Base-by-base conservation (phyloP, 2,329 filamentous ascomycete species). In the Ophiosphaerella narmari region DNA sequence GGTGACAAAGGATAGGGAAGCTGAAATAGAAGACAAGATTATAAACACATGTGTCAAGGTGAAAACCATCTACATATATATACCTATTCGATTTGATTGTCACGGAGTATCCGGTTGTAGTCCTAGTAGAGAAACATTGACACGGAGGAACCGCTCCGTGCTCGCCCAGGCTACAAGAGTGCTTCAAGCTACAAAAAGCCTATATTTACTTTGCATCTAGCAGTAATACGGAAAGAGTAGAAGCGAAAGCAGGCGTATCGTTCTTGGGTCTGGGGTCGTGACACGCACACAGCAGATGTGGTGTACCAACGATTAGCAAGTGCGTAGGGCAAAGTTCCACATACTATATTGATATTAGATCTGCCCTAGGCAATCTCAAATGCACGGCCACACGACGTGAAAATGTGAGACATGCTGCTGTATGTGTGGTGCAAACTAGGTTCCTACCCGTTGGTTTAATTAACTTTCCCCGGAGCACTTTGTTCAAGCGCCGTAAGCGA, bases 401-500 rank as follows among this genome's bases (percentile, higher is more conserved):
- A 41, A 47, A 39, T 45, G 44, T 36, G 24, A 38, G 40, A 37
- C 23, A 46, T 43, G 45, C 47, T 53, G 33, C 23, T 34, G 21
- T 18, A 21, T 7, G 47, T 39, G 24, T 33, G 38, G 13, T 48
- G 24, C 46, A 38, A 44, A 39, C 48, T 40, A 39, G 42, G 51
- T 50, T 55, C 50, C 50, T 29, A 29, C 36, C 29, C 41, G 13
- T 52, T 36, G 43, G 36, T 40, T 53, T 45, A 65, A 65, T 65
- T 34, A 62, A 60, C 47, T 38, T 43, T 40, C 38, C 46, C 57
- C 53, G 62, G 58, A 51, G 55, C 43, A 18, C 40, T 39, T 36
- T 52, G 18, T 24, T 48, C 11, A 45, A 50, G 31, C 55, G 43
- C 59, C 62, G 60, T 50, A 56, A 65, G 62, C 57, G 60, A 60